These are phyloP conservation scores for Isabelozyma pseudorhagii DNA, from an alignment of 805 yeast species.

Conservation along the genomic window DNA sequence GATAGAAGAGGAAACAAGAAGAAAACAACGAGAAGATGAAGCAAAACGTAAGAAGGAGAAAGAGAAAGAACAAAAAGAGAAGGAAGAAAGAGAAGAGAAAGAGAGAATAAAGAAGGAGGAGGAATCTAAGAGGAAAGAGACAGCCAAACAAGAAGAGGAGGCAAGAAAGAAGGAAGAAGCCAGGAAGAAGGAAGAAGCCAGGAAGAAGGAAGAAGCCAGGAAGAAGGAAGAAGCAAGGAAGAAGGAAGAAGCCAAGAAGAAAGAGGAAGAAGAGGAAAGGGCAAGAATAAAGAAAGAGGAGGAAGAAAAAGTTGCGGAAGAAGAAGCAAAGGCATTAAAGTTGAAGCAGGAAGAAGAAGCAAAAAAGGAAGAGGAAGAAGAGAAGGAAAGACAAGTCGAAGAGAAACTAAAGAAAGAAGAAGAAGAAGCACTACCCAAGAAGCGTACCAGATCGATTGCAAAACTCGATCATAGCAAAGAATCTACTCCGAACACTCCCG, in stretches of 20 bases:
- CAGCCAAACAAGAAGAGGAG: constrained; percentile 7
- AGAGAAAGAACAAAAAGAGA: constrained; percentile 3
- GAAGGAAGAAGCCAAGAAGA: constrained; percentile 4
- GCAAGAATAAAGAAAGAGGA: constrained; percentile 4
- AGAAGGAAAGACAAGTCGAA: constrained; percentile 5
- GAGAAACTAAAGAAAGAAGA: constrained; percentile 5
- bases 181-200: too few species aligned
- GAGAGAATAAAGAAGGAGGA: constrained; percentile 6
- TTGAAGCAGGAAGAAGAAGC: constrained; percentile 1
- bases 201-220: constrained; percentile 2
- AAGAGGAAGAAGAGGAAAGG: constrained; percentile 3
- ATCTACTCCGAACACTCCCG: constrained; percentile 5
- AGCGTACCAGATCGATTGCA: constrained; percentile 11
- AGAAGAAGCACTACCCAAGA: constrained; percentile 6
- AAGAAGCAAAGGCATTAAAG: constrained; percentile 5
- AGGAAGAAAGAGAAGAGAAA: constrained; percentile 3
- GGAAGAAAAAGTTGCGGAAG: constrained; percentile 4
- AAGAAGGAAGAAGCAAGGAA: constrained; percentile 7
- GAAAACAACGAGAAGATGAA: neutral
- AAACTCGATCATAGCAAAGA: constrained; percentile 4
- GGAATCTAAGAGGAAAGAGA: constrained; percentile 1
- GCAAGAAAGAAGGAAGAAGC: constrained; percentile 1
- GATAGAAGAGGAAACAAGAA: constrained; percentile 3
- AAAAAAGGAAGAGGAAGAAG: constrained; percentile 2
- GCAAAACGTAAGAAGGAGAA: constrained; percentile 1